A percentile compares a stretch with the other conserved stretches of the same genome.
Conservation (phyloP, 495 filamentous ascomycete genomes). For the Zalerion maritima region DNA sequence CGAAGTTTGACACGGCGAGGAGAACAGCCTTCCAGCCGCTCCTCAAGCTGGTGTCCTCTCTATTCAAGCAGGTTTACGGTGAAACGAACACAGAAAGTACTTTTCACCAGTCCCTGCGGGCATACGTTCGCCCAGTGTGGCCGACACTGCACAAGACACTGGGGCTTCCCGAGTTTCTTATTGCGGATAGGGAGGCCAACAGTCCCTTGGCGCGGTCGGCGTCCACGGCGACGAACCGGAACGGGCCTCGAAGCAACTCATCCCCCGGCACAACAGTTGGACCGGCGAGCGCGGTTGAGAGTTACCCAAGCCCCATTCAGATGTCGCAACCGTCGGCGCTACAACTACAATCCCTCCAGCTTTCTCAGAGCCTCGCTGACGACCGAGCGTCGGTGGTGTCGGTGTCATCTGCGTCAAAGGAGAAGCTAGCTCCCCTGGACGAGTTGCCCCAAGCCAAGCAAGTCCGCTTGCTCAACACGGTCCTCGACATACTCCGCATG, state of each 20-base stretch:
- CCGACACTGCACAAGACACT: conserved; percentile 59
- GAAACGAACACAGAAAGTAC: conserved; percentile 73
- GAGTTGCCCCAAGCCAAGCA: too few relatives aligned
- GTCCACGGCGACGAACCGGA: conserved; percentile 12
- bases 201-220: conserved; percentile 5
- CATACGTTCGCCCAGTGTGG: conserved; percentile 65
- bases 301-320: conserved; percentile 10
- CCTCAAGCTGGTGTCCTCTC: conserved; percentile 60
- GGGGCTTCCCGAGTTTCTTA: conserved; percentile 62
- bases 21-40: conserved; percentile 73
- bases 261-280: conserved; percentile 5
- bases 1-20: conserved; percentile 73
- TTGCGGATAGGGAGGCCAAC: conserved; percentile 24
- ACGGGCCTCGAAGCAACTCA: too few relatives aligned
- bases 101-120: conserved; percentile 62
- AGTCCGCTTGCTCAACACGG: conserved; percentile 67
- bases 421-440: too few relatives aligned
- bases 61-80: conserved; percentile 84
- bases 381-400: conserved; percentile 49
- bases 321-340: conserved; percentile 6
- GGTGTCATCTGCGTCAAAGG: too few relatives aligned
- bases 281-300: conserved; percentile 13
- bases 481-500: conserved; percentile 68
- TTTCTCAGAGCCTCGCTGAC: conserved; percentile 55
- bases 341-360: conserved; percentile 33